Conservation (phyloP, 257 asterid genomes). For the Eucommia ulmoides region DNA sequence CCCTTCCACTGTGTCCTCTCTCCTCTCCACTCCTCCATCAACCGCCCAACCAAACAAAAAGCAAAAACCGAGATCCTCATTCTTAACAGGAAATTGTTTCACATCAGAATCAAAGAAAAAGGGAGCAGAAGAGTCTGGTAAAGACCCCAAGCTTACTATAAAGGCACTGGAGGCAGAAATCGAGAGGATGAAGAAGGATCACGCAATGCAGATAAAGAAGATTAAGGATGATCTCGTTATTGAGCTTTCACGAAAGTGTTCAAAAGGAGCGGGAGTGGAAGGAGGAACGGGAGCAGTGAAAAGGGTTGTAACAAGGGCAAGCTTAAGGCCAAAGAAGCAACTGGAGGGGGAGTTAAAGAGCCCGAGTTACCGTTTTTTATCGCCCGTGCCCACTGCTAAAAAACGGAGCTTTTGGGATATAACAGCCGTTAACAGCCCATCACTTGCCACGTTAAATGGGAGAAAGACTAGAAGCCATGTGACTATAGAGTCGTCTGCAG, state of each 20-base stretch:
- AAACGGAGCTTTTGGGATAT: slow-evolving; percentile 59
- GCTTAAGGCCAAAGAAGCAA: slow-evolving; percentile 21
- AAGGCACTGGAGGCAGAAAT: slow-evolving; percentile 40
- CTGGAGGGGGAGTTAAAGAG: slow-evolving; percentile 27
- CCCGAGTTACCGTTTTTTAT: slow-evolving; percentile 27
- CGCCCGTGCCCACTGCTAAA: slow-evolving; percentile 51
- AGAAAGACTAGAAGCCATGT: slow-evolving; percentile 54
- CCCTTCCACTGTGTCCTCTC: slow-evolving; percentile 28
- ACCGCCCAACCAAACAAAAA: slow-evolving; percentile 25
- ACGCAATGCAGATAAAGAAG: slow-evolving; percentile 31
- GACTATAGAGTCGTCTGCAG: slow-evolving; percentile 22
- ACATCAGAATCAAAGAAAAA: slow-evolving; percentile 45
- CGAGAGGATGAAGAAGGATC: slow-evolving; percentile 42
- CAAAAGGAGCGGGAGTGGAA: slow-evolving; percentile 17
- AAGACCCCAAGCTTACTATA: slow-evolving; percentile 25
- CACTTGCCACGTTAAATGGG: slow-evolving; percentile 35
- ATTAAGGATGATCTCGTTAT: slow-evolving; percentile 33
- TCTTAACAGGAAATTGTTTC: slow-evolving; percentile 34
- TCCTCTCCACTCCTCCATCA: slow-evolving; percentile 29
- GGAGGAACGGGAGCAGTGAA: slow-evolving; percentile 14
- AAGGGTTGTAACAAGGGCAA: slow-evolving; percentile 24
- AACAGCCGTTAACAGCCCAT: slow-evolving; percentile 44
- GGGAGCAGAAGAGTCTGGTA: slow-evolving; percentile 17
- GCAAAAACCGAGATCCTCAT: slow-evolving; percentile 26
- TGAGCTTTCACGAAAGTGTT: slow-evolving; percentile 29